Percentiles rank a stretch among this genome's conserved stretches.
Evolutionary conservation across 148 eudicot genomes (phyloP).

Genomic region (Arbutus unedo): DNA sequence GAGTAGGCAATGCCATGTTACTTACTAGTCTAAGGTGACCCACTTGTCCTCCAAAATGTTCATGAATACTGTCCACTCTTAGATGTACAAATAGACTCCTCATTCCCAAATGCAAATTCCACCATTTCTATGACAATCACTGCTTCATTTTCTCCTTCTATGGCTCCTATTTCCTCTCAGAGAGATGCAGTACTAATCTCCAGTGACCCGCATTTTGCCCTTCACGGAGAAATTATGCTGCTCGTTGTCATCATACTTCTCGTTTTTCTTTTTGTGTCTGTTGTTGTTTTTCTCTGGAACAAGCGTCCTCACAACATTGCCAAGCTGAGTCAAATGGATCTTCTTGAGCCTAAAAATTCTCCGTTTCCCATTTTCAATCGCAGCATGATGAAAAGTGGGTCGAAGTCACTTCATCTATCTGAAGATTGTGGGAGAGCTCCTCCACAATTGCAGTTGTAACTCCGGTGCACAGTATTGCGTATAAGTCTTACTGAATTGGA

Average conservation of each 20-base stretch:
- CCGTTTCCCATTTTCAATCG: neutral
- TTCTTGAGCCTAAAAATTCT: neutral
- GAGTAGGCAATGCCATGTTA: too few relatives aligned
- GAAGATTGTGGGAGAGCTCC: neutral
- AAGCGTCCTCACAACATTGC: neutral
- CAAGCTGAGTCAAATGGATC: neutral
- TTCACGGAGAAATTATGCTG: slow-evolving; percentile 11
- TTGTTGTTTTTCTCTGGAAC: neutral
- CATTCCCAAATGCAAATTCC: neutral
- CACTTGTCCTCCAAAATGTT: too few relatives aligned
- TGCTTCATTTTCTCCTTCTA: neutral
- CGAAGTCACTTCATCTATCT: neutral
- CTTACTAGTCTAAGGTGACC: too few relatives aligned
- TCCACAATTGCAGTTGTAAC: neutral
- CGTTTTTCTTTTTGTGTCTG: neutral
- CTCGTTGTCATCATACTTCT: neutral
- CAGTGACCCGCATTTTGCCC: neutral
- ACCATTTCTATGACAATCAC: neutral
- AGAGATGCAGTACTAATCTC: neutral
- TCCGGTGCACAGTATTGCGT: too few relatives aligned
- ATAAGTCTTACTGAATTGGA: too few relatives aligned
- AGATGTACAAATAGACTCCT: neutral
- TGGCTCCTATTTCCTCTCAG: neutral
- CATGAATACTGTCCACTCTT: neutral
- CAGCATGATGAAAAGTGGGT: neutral